phyloP scores from a whole-genome alignment of 441 rosid species.

The Croton laevigatus region DNA sequence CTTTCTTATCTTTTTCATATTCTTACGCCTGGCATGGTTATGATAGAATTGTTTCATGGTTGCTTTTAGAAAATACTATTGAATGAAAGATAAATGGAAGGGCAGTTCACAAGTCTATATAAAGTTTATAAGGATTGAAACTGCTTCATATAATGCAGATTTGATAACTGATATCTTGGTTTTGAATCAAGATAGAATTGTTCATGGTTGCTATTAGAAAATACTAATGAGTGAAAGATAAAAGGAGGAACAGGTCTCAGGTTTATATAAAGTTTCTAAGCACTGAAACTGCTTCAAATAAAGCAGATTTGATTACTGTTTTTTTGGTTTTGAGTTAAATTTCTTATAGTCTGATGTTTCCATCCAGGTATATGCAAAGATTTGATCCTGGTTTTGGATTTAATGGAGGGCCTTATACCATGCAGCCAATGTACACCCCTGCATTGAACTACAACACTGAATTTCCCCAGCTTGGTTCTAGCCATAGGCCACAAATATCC shows the following conservation, averaged over 20 bases:
- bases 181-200: not conserved
- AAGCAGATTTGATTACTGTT: not conserved
- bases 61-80: too few species aligned
- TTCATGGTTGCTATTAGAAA: too few species aligned
- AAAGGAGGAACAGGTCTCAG: not conserved
- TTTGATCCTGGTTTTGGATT: slow-evolving; percentile 86
- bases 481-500: slow-evolving; percentile 57
- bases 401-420: slow-evolving; percentile 53
- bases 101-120: not conserved
- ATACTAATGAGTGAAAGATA: not conserved
- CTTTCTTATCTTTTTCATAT: not conserved
- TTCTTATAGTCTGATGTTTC: slow-evolving; percentile 6
- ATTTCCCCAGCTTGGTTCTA: slow-evolving; percentile 75
- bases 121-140: not conserved
- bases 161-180: not conserved
- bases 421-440: slow-evolving; percentile 72
- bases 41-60: not conserved
- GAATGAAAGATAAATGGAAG: not conserved
- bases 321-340: not conserved
- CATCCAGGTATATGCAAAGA: slow-evolving; percentile 66
- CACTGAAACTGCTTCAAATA: not conserved
- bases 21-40: not conserved
- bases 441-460: slow-evolving; percentile 79
- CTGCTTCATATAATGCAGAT: not conserved
- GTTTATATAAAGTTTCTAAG: not conserved